Conservation (phyloP, 2,329 filamentous ascomycete genomes). For the Blumeria graminis region DNA sequence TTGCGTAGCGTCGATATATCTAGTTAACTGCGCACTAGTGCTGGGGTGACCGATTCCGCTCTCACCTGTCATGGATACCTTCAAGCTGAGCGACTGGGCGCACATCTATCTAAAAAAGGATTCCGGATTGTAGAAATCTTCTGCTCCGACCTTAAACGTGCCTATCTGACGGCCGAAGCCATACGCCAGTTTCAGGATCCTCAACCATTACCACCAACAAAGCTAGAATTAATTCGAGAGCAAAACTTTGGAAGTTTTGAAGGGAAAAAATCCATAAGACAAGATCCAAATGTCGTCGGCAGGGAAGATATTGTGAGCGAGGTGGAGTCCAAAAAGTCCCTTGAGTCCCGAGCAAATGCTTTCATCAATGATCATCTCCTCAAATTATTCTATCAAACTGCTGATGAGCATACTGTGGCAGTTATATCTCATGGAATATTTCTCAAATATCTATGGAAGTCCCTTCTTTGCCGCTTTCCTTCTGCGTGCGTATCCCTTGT, state of each 20-base stretch:
- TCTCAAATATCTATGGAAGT: conserved; percentile 41
- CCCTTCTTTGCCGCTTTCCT: conserved; percentile 30
- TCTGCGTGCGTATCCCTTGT: conserved; percentile 15
- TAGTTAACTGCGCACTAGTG: conserved; percentile 22
- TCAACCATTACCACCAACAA: conserved; percentile 5
- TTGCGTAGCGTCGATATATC: conserved; percentile 3
- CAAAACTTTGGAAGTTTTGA: conserved; percentile 52
- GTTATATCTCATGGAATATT: conserved; percentile 71
- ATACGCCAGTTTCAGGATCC: conserved; percentile 30
- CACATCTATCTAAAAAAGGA: conserved; percentile 36
- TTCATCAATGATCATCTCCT: conserved; percentile 44
- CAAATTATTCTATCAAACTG: conserved; percentile 21
- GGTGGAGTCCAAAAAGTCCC: conserved; percentile 40
- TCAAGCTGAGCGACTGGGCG: conserved; percentile 49
- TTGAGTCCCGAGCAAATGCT: conserved; percentile 34
- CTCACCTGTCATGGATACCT: conserved; percentile 63
- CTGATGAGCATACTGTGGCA: conserved; percentile 24
- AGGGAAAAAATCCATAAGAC: conserved; percentile 29
- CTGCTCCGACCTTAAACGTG: conserved; percentile 54
- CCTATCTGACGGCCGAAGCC: conserved; percentile 43
- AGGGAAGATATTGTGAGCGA: conserved; percentile 18
- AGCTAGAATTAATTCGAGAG: conserved; percentile 32
- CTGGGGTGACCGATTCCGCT: conserved; percentile 56
- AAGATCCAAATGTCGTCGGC: conserved; percentile 11
- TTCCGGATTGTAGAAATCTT: conserved; percentile 46